Base-by-base conservation (phyloP, 345 rosid genomes). In the Populus nigra region DNA sequence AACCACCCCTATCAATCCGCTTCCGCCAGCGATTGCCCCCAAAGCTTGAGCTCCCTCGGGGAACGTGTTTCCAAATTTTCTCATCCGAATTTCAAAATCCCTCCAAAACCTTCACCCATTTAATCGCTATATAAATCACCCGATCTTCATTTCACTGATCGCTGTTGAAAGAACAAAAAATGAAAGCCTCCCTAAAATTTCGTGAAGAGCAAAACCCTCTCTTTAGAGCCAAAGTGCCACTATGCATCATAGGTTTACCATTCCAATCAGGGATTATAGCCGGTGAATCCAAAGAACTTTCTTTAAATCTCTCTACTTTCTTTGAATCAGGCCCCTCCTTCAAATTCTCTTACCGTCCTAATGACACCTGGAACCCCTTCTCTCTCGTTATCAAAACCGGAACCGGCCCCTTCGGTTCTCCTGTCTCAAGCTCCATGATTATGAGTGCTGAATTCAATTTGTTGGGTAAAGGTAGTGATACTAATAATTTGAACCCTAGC, bases 181-280 rank as follows among this genome's bases (percentile, higher is more conserved):
- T 92, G 99, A 96, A 93, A 84, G 98, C 97, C 27, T 96, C 98
- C 2, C 76, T 93, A 73, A 96, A 96, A 84, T 96, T 96, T 82
- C 93, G 99, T 0, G 96, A 96, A 39, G 98, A 96, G 63, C 88
- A 88, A 63, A 93, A 89, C 85, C 97, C 99, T 11, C 80, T 96
- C 1, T 75, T 92, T 65, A 84, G 97, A 78, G 98, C 97, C 29
- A 93, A 95, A 53, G 88, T 93, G 29, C 99, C 99, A 22, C 80
- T 93, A 17, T 91, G 84, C 81, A 88, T 96, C 33, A 71, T 89
- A 47, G 98, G 98, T 15, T 62, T 93, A 5, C 98, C 99, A 6
- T 96, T 96, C 83, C 97, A 91, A 73, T 96, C 99, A 0, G 97
- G 97, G 27, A 80, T 96, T 76, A 87, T 93, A 41, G 98, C 98